Evolutionary conservation across 257 asterid genomes (phyloP).

Genomic region (Lycium ferocissimum): DNA sequence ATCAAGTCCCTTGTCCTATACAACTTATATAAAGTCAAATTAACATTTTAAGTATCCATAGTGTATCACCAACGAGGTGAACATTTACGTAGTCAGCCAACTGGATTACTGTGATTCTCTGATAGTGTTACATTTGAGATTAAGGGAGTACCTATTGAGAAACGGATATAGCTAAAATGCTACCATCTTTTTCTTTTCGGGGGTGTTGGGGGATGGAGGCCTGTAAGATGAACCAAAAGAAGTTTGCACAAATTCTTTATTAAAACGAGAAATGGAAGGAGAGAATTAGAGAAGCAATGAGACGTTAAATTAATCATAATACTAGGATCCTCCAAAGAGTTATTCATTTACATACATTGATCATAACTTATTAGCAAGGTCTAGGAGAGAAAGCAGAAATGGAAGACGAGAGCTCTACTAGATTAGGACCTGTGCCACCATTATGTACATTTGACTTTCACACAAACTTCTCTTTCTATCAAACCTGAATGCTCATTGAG

Average conservation of each 20-base stretch:
- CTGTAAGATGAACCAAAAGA: not conserved
- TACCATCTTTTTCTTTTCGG: too few relatives aligned
- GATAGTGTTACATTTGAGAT: too few relatives aligned
- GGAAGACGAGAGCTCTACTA: not conserved
- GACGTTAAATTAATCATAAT: not conserved
- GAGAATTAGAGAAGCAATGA: not conserved
- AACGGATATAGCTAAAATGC: too few relatives aligned
- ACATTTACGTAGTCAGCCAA: too few relatives aligned
- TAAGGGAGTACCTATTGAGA: too few relatives aligned
- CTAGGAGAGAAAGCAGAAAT: slow-evolving; percentile 1
- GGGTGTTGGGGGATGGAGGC: too few relatives aligned
- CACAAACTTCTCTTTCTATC: slow-evolving; percentile 8
- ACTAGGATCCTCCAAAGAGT: not conserved
- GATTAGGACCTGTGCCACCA: slow-evolving; percentile 27
- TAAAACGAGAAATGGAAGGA: not conserved
- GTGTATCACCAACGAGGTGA: too few relatives aligned
- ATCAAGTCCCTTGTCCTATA: too few relatives aligned
- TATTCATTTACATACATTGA: slow-evolving; percentile 3
- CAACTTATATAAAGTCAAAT: too few relatives aligned
- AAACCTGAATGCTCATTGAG: not conserved
- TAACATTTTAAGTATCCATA: too few relatives aligned
- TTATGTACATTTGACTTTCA: slow-evolving; percentile 33
- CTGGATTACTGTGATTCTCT: too few relatives aligned
- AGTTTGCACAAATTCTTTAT: not conserved
- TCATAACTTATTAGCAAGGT: slow-evolving; percentile 14